These are phyloP conservation scores for Picea glauca DNA, from an alignment of 75 land plant species.

Conservation along the genomic window DNA sequence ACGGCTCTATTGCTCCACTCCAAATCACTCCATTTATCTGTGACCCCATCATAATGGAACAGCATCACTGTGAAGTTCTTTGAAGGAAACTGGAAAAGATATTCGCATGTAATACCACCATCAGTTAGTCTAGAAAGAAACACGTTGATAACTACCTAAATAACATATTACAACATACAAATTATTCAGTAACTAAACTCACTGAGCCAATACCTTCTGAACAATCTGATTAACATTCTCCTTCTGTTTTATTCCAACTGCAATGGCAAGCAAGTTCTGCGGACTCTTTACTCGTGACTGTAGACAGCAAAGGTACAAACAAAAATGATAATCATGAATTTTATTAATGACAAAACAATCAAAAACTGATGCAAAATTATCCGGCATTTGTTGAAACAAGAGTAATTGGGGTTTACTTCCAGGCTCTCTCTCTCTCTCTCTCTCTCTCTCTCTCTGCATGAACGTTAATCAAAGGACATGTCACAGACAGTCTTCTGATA, in stretches of 20 bases:
- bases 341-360: no score
- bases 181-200: neutral
- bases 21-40: constrained; percentile 70
- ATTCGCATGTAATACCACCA: neutral
- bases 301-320: neutral
- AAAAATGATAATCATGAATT: no score
- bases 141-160: neutral
- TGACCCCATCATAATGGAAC: constrained; percentile 86
- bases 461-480: no score
- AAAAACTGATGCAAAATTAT: no score
- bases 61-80: constrained; percentile 73
- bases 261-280: constrained; percentile 64
- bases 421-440: no score
- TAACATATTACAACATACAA: neutral
- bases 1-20: constrained; percentile 58
- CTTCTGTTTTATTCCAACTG: constrained; percentile 92
- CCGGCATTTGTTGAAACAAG: no score
- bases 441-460: no score
- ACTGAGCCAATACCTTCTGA: constrained; percentile 44
- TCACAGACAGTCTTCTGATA: no score
- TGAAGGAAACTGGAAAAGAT: constrained; percentile 60
- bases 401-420: no score
- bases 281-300: constrained; percentile 18
- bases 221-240: constrained; percentile 70
- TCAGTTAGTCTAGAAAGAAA: neutral